Evolutionary conservation across 2,329 filamentous ascomycete species (phyloP), one percentile per base, ranked within the genome.

Genomic region (Clarireedia paspali): DNA sequence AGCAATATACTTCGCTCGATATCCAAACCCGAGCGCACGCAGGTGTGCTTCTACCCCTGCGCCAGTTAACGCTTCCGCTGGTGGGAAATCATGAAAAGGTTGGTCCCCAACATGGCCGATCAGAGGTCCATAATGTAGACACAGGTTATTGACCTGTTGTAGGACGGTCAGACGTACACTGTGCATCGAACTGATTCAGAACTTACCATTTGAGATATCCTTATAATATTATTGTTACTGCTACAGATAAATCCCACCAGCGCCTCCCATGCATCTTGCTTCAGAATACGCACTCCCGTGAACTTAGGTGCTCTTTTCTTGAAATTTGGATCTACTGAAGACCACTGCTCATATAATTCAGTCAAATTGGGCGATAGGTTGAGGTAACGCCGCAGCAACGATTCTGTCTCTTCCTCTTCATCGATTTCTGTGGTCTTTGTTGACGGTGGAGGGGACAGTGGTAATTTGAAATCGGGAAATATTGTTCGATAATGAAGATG

Each of bases 151-250:
- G 23, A 92, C 81, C 82, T 85, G 14, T 26, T 45, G 27, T 20
- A 38, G 10, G 34, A 23, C 14, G 4, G 10, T 55, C 23, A 55
- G 38, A 26, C 14, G 27, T 4, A n/a, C 39, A 9, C 27, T 55
- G 4, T 9, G 23, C 30, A 34, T 12, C 12, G 30, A 38, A 7
- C 15, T 39, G 27, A 26, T 45, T 27, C 12, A 17, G 26, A 17
- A 14, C 67, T 60, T 66, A 88, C 91, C 94, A 99, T 99, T 72
- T 95, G 89, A 5, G 89, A 92, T 69, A 99, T 99, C 40, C 94
- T 83, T 2, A 85, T 81, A 59, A 99, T 99, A 69, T 99, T 96
- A 74, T 99, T 99, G 73, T 99, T 99, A 72, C 91, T 96, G 72
- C 91, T 96, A 77, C 94, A 99, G 61, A 99, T 99, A 72, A 99